phyloP scores from a whole-genome alignment of 306 rosid species.

The Astragalus membranaceus region DNA sequence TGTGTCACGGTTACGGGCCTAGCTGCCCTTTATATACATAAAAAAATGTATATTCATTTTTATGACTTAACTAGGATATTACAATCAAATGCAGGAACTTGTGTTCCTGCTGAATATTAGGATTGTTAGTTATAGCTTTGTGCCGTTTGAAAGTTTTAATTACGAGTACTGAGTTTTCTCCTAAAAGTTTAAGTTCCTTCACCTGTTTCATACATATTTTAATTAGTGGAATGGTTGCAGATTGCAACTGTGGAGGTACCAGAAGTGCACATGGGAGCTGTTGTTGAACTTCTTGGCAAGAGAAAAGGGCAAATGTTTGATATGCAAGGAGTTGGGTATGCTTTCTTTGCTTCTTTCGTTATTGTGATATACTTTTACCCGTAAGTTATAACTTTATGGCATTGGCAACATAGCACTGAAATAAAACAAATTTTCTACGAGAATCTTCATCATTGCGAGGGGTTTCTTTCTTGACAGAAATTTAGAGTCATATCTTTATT shows the following conservation, averaged over 20 bases:
- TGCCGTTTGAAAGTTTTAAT: not conserved
- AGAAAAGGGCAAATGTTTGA: slow-evolving; percentile 96
- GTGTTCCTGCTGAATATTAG: not conserved
- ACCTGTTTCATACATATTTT: slow-evolving; percentile 3
- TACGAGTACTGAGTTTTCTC: not conserved
- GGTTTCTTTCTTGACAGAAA: not conserved
- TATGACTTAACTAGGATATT: not conserved
- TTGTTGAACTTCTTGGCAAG: slow-evolving; percentile 93
- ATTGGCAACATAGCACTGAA: not conserved
- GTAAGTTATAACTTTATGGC: not conserved
- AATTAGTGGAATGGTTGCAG: slow-evolving; percentile 42
- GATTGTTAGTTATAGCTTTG: not conserved
- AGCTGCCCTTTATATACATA: not conserved
- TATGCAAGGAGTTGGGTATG: slow-evolving; percentile 95
- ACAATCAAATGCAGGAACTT: not conserved
- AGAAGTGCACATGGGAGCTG: slow-evolving; percentile 92
- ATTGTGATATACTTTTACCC: not conserved
- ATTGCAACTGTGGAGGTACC: slow-evolving; percentile 97
- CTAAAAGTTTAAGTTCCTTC: slow-evolving; percentile 1
- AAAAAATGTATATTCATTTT: not conserved
- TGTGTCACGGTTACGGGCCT: not conserved
- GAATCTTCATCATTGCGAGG: not conserved
- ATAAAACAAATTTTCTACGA: not conserved
- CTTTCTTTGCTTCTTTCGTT: slow-evolving; percentile 21
- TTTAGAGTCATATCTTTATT: not conserved